Evolutionary conservation across 1,284 basidiomycete species (phyloP).

Genomic region (Trichosporon inkin): DNA sequence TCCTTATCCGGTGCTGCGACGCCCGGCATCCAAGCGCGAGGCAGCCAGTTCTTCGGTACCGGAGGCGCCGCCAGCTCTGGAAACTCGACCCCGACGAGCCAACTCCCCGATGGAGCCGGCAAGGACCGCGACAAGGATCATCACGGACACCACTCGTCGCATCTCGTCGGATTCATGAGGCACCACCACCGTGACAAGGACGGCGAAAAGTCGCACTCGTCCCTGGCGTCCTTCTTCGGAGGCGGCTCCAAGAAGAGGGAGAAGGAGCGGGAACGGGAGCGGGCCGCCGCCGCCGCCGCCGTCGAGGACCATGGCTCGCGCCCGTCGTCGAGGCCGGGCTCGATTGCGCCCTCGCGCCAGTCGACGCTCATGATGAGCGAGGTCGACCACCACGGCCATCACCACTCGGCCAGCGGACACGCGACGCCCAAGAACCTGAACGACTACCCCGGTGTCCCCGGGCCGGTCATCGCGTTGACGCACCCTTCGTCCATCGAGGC

Average conservation of each 20-base stretch:
- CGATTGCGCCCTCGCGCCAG: constrained; percentile 37
- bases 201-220: constrained; percentile 49
- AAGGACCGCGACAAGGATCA: constrained; percentile 22
- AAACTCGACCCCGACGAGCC: constrained; percentile 16
- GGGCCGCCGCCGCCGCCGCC: constrained; percentile 38
- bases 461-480: constrained; percentile 46
- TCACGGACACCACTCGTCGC: constrained; percentile 43
- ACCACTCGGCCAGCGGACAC: constrained; percentile 29
- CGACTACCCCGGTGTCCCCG: constrained; percentile 47
- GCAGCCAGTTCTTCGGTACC: constrained; percentile 33
- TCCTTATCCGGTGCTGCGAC: constrained; percentile 40
- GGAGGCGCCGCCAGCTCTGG: constrained; percentile 19
- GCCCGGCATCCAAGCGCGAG: constrained; percentile 43
- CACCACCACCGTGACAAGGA: constrained; percentile 50
- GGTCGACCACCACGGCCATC: constrained; percentile 12
- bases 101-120: constrained; percentile 13
- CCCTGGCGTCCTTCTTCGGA: constrained; percentile 49
- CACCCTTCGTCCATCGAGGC: constrained; percentile 62
- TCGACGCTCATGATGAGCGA: constrained; percentile 36
- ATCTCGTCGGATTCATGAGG: constrained; percentile 50
- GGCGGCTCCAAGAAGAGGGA: constrained; percentile 45
- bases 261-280: constrained; percentile 30
- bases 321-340: constrained; percentile 27
- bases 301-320: constrained; percentile 28
- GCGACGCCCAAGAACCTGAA: constrained; percentile 39